These are phyloP conservation scores for Sporisorium reilianum DNA, from an alignment of 1,284 basidiomycete genomes.

Conservation along the genomic window DNA sequence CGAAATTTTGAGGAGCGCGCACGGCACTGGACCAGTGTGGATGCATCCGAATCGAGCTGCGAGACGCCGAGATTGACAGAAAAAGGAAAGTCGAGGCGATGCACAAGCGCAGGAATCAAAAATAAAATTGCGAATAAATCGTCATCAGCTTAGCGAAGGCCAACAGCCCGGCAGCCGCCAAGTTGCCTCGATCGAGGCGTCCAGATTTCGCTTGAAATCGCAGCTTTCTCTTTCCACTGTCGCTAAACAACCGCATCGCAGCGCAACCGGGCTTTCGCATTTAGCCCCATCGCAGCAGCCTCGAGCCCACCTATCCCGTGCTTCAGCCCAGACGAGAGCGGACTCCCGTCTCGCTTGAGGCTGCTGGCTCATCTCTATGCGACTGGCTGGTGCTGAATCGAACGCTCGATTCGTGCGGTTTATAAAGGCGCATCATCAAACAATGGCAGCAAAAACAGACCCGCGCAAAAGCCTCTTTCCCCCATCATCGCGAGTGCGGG, in stretches of 20 bases:
- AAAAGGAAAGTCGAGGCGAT: constrained; percentile 10
- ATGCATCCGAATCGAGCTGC: too few relatives aligned
- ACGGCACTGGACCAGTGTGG: not conserved
- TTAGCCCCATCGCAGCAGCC: too few relatives aligned
- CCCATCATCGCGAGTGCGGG: not conserved
- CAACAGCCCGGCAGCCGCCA: too few relatives aligned
- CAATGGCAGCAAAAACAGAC: not conserved
- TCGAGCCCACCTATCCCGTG: too few relatives aligned
- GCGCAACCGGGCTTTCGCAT: not conserved
- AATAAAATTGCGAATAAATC: constrained; percentile 3
- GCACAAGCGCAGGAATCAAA: not conserved
- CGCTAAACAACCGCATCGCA: not conserved
- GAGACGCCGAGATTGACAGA: constrained; percentile 4
- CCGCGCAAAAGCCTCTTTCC: not conserved
- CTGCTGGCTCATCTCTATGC: too few relatives aligned
- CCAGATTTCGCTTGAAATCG: not conserved
- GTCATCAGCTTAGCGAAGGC: not conserved
- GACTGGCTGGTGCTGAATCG: not conserved
- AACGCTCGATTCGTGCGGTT: not conserved
- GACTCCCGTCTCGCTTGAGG: not conserved
- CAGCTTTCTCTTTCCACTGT: too few relatives aligned
- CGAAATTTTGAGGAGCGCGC: not conserved
- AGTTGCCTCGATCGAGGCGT: constrained; percentile 4
- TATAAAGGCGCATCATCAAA: not conserved
- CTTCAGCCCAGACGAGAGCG: not conserved